Base-by-base conservation (phyloP, 1,284 basidiomycete genomes). In the Fomitopsis betulina region DNA sequence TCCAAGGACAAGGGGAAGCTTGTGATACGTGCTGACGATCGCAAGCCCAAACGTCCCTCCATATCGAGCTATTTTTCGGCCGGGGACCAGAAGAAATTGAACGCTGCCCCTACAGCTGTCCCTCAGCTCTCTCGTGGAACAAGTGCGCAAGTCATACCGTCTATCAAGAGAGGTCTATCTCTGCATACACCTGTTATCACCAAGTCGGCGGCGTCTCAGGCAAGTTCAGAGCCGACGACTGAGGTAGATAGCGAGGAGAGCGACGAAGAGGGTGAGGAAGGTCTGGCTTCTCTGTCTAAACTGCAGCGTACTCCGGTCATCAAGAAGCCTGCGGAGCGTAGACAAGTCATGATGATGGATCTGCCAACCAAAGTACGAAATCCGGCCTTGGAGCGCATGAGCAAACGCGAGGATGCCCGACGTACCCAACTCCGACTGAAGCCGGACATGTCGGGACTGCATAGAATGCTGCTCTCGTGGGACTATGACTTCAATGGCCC, bases 401-500 rank as follows among this genome's bases (percentile, higher is more conserved):
- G 79, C 42, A 77, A 80, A 58, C 79, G 81, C 43, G 84, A 89
- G 15, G 84, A 87, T 61, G 83, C 83, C 23, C 84, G 84, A 39
- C 75, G 83, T 52, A 84, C 81, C 45, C 83, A 85, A 30, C 75
- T 89, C 63, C 85, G 94, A 12, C 80, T 95, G 63, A 88, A 86
- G 64, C 95, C 95, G 0, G 89, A 98, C 69, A 80, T 96, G 33
- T 85, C 86, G 13, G 80, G 79, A 13, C 83, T 99, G 21, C 92
- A 96, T 71, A 84, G 85, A 40, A 79, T 80, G n/a, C 79, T 99
- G 39, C 75, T 99, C 1, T 85, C 89, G 0, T 99, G 96, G 96
- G 79, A 92, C 70, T 94, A 94, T 60, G 80, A 88, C 54, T 82
- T 91, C 62, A 73, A 73, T 1, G 90, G 87, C 10, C 75, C 83